Percentiles rank a stretch among this genome's conserved stretches.
Evolutionary conservation across 768 basidiomycete species (phyloP).

Genomic region (Lactarius psammicola): DNA sequence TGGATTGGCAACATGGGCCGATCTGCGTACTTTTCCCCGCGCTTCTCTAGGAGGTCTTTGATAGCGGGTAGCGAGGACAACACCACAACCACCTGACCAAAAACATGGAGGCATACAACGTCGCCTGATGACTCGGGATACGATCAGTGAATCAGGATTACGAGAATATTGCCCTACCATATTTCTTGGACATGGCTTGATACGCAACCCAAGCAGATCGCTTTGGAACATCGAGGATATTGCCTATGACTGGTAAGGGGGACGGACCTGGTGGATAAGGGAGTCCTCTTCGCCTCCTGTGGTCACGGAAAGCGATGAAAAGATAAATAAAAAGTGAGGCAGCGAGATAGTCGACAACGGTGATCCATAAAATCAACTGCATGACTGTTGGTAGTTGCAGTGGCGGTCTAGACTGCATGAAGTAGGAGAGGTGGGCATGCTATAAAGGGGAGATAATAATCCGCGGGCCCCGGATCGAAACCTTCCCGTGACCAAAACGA

Average conservation of each 20-base stretch:
- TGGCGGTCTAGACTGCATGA: no score
- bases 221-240: slow-evolving; percentile 16
- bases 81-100: slow-evolving; percentile 16
- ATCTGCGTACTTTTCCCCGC: slow-evolving; percentile 13
- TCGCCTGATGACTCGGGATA: slow-evolving; percentile 8
- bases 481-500: no score
- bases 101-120: slow-evolving; percentile 9
- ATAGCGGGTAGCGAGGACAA: background rate
- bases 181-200: slow-evolving; percentile 9
- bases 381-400: no score
- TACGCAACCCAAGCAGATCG: slow-evolving; percentile 7
- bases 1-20: slow-evolving; percentile 7
- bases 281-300: slow-evolving; percentile 5
- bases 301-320: background rate
- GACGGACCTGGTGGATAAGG: slow-evolving; percentile 13
- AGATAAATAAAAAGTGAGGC: background rate
- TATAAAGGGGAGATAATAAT: no score
- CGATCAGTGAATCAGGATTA: no score
- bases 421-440: no score
- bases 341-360: background rate
- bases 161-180: slow-evolving; percentile 8
- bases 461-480: no score
- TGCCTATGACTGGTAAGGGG: slow-evolving; percentile 15
- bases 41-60: slow-evolving; percentile 21
- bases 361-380: no score